Base-by-base conservation (phyloP, 2,329 filamentous ascomycete genomes). In the Hypoxylon sp. region DNA sequence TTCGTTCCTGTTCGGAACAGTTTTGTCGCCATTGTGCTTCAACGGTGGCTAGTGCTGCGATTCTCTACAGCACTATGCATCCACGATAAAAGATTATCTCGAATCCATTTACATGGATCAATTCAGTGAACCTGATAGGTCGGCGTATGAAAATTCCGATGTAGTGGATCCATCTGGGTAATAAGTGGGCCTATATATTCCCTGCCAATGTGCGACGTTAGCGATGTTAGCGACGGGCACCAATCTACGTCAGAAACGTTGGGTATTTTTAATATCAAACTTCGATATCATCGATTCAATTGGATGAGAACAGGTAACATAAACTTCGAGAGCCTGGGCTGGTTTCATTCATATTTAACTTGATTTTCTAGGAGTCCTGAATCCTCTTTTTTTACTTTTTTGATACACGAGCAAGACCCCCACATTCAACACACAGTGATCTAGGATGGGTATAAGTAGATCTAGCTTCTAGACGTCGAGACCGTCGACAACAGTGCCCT, bases 401-500 rank as follows among this genome's bases (percentile, higher is more conserved):
- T 48, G 24, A 66, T 44, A 67, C 62, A 65, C 46, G 66, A 71
- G 65, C 63, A 63, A 69, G 57, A 61, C 65, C 52, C 61, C 57
- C 48, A 68, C 42, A 57, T 70, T 44, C 64, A 60, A 60, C 62
- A 52, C 46, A 59, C 54, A 47, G 62, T 67, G 44, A 29, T 60
- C 31, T 62, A 37, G 17, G 39, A 44, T 21, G 39, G 39, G 65
- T 48, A 47, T 62, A 50, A 53, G 52, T 53, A 64, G 24, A 62
- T 68, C 63, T 72, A 72, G 70, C 70, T 70, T 73, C 72, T 89
- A 95, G 80, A 96, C 92, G 82, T 96, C 93, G 79, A 94, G 89
- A 71, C 92, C 92, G 79, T 95, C 92, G 74, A 95, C 91, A 74
- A 94, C 92, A 79, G 92, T 85, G 74, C 93, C 93, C 89, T 94